Conservation (phyloP, 2,329 filamentous ascomycete genomes). For the Aspergillus niger region DNA sequence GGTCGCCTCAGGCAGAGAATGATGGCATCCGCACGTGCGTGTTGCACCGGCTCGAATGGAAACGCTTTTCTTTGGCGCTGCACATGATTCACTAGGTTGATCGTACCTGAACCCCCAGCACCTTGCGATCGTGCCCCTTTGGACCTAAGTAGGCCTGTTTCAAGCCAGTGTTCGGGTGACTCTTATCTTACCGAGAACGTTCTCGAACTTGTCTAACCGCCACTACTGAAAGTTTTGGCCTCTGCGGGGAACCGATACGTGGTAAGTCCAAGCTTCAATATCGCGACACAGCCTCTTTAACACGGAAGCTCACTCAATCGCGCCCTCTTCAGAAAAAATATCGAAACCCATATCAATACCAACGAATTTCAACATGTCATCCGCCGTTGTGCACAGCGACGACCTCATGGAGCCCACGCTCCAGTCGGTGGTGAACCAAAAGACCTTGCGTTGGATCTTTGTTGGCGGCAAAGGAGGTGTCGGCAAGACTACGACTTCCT, state of each 20-base stretch:
- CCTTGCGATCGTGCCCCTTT: neutral
- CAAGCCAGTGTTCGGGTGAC: constrained; percentile 1
- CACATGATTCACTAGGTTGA: neutral
- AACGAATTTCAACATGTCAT: constrained; percentile 39
- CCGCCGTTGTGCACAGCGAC: constrained; percentile 54
- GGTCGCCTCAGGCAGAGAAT: constrained; percentile 25
- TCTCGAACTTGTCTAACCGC: constrained; percentile 16
- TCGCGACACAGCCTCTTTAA: neutral
- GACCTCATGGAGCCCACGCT: constrained; percentile 88
- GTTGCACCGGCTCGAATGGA: neutral
- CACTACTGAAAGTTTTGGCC: constrained; percentile 14
- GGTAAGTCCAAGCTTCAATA: constrained; percentile 8
- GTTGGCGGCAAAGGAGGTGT: constrained; percentile 98
- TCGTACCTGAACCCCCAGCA: neutral
- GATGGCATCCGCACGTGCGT: constrained; percentile 21
- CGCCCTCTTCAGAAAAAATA: neutral
- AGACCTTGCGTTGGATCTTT: constrained; percentile 96
- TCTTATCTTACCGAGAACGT: constrained; percentile 11
- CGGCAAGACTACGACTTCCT: constrained; percentile 99
- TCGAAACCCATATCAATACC: neutral
- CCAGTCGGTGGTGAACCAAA: constrained; percentile 92
- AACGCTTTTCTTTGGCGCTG: neutral
- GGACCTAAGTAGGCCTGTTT: neutral
- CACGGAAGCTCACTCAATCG: neutral
- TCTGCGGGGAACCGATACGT: constrained; percentile 15